A percentile compares a stretch with the other conserved stretches of the same genome.
Conservation (phyloP, 1,284 basidiomycete genomes). For the Sanghuangporus weigelae region DNA sequence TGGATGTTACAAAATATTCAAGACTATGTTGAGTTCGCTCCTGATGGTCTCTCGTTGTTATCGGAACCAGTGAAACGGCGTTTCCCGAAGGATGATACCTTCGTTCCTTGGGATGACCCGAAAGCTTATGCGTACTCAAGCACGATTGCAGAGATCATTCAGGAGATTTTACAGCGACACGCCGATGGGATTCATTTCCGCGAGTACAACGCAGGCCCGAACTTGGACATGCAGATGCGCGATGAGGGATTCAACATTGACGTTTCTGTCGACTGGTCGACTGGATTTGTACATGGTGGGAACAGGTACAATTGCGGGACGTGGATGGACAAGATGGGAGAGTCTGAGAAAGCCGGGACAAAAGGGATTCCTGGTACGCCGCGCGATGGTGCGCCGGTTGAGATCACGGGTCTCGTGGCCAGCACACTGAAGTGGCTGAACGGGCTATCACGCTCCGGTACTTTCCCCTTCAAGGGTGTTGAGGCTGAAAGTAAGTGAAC, state of each 20-base stretch:
- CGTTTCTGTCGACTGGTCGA: slow-evolving; percentile 91
- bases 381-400: slow-evolving; percentile 91
- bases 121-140: slow-evolving; percentile 77
- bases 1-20: slow-evolving; percentile 99
- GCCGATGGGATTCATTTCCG: slow-evolving; percentile 91
- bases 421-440: slow-evolving; percentile 90
- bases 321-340: slow-evolving; percentile 99
- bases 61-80: slow-evolving; percentile 81
- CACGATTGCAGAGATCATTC: slow-evolving; percentile 89
- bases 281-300: slow-evolving; percentile 87
- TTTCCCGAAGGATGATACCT: slow-evolving; percentile 91
- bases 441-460: slow-evolving; percentile 55
- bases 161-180: slow-evolving; percentile 94
- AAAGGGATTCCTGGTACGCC: slow-evolving; percentile 94
- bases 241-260: slow-evolving; percentile 93
- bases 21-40: slow-evolving; percentile 83
- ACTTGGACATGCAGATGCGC: slow-evolving; percentile 94
- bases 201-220: slow-evolving; percentile 94
- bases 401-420: slow-evolving; percentile 92
- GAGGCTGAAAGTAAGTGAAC: slow-evolving; percentile 59
- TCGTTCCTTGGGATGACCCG: slow-evolving; percentile 89
- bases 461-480: slow-evolving; percentile 91
- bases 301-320: slow-evolving; percentile 84
- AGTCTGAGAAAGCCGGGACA: slow-evolving; percentile 85
- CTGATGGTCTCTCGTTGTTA: slow-evolving; percentile 80